Evolutionary conservation across 108 stramenopile species (phyloP), one percentile per base, ranked within the genome.

Genomic region (Nitzschia putrida): DNA sequence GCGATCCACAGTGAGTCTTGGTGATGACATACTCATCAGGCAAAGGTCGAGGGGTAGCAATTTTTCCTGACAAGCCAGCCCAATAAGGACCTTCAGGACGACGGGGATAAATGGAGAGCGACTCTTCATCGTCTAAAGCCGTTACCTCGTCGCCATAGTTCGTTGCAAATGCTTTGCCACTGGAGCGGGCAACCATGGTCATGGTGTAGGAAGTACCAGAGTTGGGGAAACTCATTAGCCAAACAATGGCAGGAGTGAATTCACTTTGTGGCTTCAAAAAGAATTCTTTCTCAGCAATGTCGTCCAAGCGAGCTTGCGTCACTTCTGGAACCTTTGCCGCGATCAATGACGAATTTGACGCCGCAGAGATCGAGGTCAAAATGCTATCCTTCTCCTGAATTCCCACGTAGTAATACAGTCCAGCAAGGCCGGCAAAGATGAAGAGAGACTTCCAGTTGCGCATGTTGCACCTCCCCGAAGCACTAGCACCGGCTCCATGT

Each of bases 1-100:
- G 78, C 5, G 76, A 72, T 9, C 93, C 89, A 59, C 90, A 91
- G 69, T 94, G 93, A 8, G 90, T 94, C 59, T 94, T 94, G 22
- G 86, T 88, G 4, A 92, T 68, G 14, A 92, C 87, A 21, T 72
- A 88, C 8, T 77, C 61, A 29, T 75, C 63, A 14, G 81, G 81
- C 43, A 85, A 59, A 2, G 40, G 51, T 0, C 76, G 68, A 7
- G 73, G 74, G 9, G 76, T 77, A 13, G 47, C 22, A 10, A 73
- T 60, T 53, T 66, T 72, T 56, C 73, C 77, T 0, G 69, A 64
- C 51, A 59, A 60, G 8, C 75, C 83, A 7, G 69, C 63, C 85
- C 82, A 83, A 41, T 53, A 83, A 21, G 84, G 84, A 37, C 84
- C 84, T 24, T 77, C 74, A 0, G 78, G 84, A 43, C 77, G 70